phyloP scores from a whole-genome alignment of 2,329 filamentous ascomycete genomes.

The Macrophomina tecta region DNA sequence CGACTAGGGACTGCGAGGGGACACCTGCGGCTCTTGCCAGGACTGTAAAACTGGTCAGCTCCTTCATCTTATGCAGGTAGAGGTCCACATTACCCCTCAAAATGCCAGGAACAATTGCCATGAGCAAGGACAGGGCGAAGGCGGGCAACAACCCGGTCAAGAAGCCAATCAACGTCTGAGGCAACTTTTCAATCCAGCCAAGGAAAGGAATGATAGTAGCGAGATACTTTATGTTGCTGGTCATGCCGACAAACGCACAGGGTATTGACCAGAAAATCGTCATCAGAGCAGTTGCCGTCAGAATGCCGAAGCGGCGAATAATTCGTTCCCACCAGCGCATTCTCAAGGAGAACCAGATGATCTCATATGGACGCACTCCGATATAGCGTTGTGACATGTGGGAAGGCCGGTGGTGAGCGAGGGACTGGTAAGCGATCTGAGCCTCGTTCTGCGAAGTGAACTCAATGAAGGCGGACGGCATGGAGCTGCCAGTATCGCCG shows the following conservation, averaged over 20 bases:
- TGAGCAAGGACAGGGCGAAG: slow-evolving; percentile 78
- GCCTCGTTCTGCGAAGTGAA: slow-evolving; percentile 98
- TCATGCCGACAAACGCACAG: slow-evolving; percentile 81
- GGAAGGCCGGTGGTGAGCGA: slow-evolving; percentile 87
- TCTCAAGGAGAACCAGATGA: slow-evolving; percentile 97
- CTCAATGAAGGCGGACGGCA: slow-evolving; percentile 97
- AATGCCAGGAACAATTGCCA: slow-evolving; percentile 74
- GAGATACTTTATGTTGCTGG: slow-evolving; percentile 78
- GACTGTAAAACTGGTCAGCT: slow-evolving; percentile 69
- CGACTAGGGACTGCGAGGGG: slow-evolving; percentile 76
- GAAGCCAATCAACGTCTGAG: slow-evolving; percentile 66
- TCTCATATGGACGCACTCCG: slow-evolving; percentile 89
- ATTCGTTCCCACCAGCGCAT: slow-evolving; percentile 94
- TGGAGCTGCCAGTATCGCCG: slow-evolving; percentile 70
- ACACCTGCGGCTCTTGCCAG: slow-evolving; percentile 56
- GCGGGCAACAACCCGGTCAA: slow-evolving; percentile 87
- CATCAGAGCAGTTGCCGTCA: slow-evolving; percentile 72
- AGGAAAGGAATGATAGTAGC: slow-evolving; percentile 72
- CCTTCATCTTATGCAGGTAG: slow-evolving; percentile 65
- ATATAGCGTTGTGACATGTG: slow-evolving; percentile 91
- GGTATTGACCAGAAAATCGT: slow-evolving; percentile 89
- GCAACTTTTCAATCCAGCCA: slow-evolving; percentile 68
- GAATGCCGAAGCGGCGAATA: slow-evolving; percentile 70
- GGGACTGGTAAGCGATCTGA: slow-evolving; percentile 94
- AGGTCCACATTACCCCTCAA: slow-evolving; percentile 44